A percentile compares a stretch with the other conserved stretches of the same genome.
Evolutionary conservation across 768 basidiomycete species (phyloP).

Genomic region (Mycena indigotica): DNA sequence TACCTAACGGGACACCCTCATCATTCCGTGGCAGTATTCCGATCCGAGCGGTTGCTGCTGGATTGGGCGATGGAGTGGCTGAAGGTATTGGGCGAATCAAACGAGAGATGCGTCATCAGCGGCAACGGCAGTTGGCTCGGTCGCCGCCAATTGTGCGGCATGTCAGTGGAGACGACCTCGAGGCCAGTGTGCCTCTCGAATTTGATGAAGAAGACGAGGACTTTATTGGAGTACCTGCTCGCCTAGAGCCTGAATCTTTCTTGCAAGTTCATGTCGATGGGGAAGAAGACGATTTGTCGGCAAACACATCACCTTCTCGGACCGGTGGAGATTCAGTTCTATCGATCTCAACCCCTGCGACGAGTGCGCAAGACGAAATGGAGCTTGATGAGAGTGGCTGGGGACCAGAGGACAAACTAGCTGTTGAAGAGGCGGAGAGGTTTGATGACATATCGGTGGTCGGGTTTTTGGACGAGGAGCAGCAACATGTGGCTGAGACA

Average conservation of each 20-base stretch:
- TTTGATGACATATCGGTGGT: conserved; percentile 51
- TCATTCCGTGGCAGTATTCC: conserved; percentile 56
- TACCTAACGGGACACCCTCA: conserved; percentile 62
- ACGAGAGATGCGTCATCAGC: conserved; percentile 51
- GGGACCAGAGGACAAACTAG: conserved; percentile 45
- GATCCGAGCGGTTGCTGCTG: conserved; percentile 55
- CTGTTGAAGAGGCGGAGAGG: conserved; percentile 54
- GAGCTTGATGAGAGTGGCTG: conserved; percentile 39
- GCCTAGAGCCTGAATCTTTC: conserved; percentile 23
- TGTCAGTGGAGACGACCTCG: conserved; percentile 26
- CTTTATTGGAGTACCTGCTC: conserved; percentile 35
- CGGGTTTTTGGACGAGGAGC: conserved; percentile 45
- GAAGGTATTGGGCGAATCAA: conserved; percentile 63
- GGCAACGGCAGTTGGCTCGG: conserved; percentile 55
- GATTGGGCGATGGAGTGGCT: conserved; percentile 56
- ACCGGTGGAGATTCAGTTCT: conserved; percentile 33
- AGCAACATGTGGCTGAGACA: conserved; percentile 16
- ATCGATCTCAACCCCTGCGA: conserved; percentile 44
- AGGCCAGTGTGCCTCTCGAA: conserved; percentile 52
- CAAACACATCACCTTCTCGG: conserved; percentile 28
- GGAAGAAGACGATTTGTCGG: conserved; percentile 24
- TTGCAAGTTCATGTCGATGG: conserved; percentile 14
- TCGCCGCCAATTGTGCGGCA: conserved; percentile 36
- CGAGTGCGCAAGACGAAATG: conserved; percentile 40
- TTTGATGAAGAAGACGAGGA: conserved; percentile 76